Evolutionary conservation across 768 basidiomycete genomes (phyloP).

Genomic region (Kockovaella imperatae): DNA sequence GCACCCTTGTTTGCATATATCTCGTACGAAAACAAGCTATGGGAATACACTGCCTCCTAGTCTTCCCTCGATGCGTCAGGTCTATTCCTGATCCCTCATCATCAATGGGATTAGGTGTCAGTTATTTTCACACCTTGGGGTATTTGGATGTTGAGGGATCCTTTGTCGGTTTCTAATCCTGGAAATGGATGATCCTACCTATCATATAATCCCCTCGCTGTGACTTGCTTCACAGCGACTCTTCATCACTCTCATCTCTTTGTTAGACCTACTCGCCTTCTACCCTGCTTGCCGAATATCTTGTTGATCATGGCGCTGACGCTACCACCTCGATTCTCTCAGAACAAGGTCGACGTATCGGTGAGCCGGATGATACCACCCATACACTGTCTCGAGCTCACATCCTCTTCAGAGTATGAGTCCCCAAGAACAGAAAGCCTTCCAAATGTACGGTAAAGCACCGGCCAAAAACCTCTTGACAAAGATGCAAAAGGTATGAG

Average conservation of each 20-base stretch:
- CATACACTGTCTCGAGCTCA: constrained; percentile 3
- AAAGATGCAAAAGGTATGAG: constrained; percentile 86
- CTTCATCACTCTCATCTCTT: constrained; percentile 10
- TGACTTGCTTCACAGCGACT: constrained; percentile 20
- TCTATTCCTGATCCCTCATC: no score
- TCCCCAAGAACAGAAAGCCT: constrained; percentile 87
- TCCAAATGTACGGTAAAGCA: constrained; percentile 87
- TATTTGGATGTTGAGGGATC: background rate
- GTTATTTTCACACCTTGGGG: background rate
- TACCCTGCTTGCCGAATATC: constrained; percentile 10
- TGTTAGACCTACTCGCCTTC: background rate
- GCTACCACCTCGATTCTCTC: constrained; percentile 56
- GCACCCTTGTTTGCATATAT: no score
- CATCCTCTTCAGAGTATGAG: constrained; percentile 58
- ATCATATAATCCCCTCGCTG: background rate
- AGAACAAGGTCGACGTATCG: constrained; percentile 91
- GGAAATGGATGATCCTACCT: background rate
- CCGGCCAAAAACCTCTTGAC: constrained; percentile 89
- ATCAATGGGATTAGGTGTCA: background rate
- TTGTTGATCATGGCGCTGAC: constrained; percentile 3
- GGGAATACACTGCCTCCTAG: no score
- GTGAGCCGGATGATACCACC: constrained; percentile 50
- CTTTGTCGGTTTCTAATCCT: background rate
- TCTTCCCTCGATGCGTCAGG: no score
- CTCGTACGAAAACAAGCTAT: no score